Evolutionary conservation across 768 basidiomycete genomes (phyloP), one percentile per base, ranked within the genome.

Genomic region (Holtermanniella nyarrowii): DNA sequence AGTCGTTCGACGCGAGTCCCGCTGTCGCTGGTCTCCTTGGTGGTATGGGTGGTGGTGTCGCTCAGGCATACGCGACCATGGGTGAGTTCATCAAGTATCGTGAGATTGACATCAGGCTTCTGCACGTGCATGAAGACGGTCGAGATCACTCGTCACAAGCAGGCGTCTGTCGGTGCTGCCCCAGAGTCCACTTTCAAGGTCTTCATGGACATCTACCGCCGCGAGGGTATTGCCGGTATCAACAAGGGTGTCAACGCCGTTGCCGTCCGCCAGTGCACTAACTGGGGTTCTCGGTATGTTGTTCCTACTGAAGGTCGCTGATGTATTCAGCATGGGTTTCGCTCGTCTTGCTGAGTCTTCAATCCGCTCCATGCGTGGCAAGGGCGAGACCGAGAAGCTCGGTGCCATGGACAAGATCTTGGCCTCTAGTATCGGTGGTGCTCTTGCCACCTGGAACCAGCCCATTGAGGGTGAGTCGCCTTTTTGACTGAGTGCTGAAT

Each of bases 41-140:
- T 57, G 95, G 95, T 57, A 96, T 97, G 86, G 85, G 86, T 12
- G 95, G 95, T 66, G 95, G 95, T 77, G 75, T 97, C 60, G 88
- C 85, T 40, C 95, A 99, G 74, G 93, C 95, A 24, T 99, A 99
- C 69, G 91, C 90, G 55, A 97, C 95, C n/a, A 97, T 99, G 91
- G 95, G 95, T 91, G 66, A 70, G 84, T 78, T 7, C 31, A 16
- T 7, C 31, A 7, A 37, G 31, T 7, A 37, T 7, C 31, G 31
- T 52, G 42, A 26, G 52, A 10, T 48, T 49, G 20, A 27, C 44
- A 49, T 39, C 59, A 95, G 90, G 93, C 62, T 89, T 97, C 76
- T 93, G 89, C 74, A 96, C 93, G 41, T 95, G 89, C 74, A 99
- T 99, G 95, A 99, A 99, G 75, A 99, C 95, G 20, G 95, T 73